These are phyloP conservation scores for Rugonectria rugulosa DNA, from an alignment of 2,329 filamentous ascomycete genomes.

Conservation along the genomic window DNA sequence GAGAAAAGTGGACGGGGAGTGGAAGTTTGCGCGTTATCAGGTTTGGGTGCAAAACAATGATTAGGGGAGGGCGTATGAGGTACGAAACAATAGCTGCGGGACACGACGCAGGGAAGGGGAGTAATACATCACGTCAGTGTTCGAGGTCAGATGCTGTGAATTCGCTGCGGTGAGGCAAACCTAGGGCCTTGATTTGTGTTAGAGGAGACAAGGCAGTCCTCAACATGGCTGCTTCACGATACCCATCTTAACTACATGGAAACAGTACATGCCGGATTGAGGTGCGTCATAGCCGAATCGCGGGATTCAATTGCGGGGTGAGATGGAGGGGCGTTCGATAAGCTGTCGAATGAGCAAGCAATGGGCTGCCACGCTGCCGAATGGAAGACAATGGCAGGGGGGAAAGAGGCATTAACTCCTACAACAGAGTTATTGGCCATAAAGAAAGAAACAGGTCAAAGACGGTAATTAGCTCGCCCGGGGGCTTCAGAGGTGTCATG, in stretches of 20 bases:
- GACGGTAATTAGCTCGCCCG: background rate
- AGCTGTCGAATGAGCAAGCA: constrained; percentile 13
- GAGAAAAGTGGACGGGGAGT: constrained; percentile 39
- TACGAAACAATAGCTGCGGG: too few species aligned
- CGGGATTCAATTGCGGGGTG: constrained; percentile 3
- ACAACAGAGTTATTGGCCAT: too few species aligned
- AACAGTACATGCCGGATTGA: background rate
- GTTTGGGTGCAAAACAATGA: constrained; percentile 45
- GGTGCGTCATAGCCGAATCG: constrained; percentile 9
- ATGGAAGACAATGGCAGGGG: constrained; percentile 8
- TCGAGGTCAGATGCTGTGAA: too few species aligned
- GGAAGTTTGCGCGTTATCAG: constrained; percentile 45
- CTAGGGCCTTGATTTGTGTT: too few species aligned
- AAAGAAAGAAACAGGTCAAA: too few species aligned
- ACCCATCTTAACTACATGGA: too few species aligned
- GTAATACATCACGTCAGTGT: too few species aligned
- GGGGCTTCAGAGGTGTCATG: too few species aligned
- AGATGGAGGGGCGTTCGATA: constrained; percentile 3
- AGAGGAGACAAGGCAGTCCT: background rate
- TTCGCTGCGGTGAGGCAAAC: too few species aligned
- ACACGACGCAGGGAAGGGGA: too few species aligned
- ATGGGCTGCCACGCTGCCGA: constrained; percentile 12
- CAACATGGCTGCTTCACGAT: background rate
- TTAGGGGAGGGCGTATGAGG: too few species aligned
- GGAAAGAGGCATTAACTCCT: background rate